Percentiles rank a stretch among this genome's conserved stretches.
Conservation (phyloP, 148 eudicot genomes). For the Cornus kousa region DNA sequence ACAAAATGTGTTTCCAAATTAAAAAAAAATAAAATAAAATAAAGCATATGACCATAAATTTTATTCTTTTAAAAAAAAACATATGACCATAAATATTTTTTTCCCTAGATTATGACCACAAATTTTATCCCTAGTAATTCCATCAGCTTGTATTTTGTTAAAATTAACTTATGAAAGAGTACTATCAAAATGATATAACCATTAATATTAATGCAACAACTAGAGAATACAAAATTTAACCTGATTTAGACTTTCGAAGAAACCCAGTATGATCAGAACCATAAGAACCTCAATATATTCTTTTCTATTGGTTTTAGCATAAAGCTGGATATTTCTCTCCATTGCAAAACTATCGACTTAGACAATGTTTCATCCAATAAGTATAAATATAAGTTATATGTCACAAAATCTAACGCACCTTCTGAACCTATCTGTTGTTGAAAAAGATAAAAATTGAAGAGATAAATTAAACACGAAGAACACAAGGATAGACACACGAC, state of each 20-base stretch:
- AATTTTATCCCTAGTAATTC: background rate
- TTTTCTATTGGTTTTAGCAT: background rate
- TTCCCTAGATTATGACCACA: too few relatives aligned
- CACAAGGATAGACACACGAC: too few relatives aligned
- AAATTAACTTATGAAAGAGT: background rate
- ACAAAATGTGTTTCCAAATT: slow-evolving; percentile 9
- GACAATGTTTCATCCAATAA: background rate
- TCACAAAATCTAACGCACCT: background rate
- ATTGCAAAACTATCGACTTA: background rate
- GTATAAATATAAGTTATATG: background rate
- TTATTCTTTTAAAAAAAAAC: too few relatives aligned
- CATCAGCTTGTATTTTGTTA: background rate
- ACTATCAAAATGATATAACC: background rate
- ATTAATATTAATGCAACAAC: background rate
- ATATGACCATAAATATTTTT: too few relatives aligned
- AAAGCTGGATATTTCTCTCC: background rate
- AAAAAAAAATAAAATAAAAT: background rate
- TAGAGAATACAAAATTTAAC: background rate
- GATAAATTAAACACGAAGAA: too few relatives aligned
- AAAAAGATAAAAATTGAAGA: too few relatives aligned
- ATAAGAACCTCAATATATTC: background rate
- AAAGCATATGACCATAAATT: background rate
- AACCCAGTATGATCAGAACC: background rate
- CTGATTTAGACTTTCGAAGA: background rate
- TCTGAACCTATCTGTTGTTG: too few relatives aligned